Evolutionary conservation across 805 yeast species (phyloP).

Genomic region (Starmerella stigmatis): DNA sequence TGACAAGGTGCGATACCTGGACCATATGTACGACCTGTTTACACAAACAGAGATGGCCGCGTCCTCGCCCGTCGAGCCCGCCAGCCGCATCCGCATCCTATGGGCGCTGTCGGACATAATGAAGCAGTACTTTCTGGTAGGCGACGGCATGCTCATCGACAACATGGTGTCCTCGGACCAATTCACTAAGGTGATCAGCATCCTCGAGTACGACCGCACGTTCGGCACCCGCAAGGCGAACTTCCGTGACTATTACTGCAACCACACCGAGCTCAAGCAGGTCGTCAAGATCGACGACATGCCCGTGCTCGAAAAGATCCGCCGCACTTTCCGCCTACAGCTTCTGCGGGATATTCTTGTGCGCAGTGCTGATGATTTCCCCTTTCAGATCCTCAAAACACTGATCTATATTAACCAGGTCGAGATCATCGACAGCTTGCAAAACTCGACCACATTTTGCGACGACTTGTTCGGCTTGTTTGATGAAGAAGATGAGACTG

Average conservation of each 20-base stretch:
- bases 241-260: conserved; percentile 53
- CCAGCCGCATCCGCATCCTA: conserved; percentile 42
- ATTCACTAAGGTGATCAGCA: conserved; percentile 57
- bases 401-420: conserved; percentile 61
- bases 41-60: conserved; percentile 30
- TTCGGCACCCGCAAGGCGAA: conserved; percentile 72
- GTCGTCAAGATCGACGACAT: conserved; percentile 53
- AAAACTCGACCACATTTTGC: conserved; percentile 43
- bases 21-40: conserved; percentile 44
- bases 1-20: conserved; percentile 43
- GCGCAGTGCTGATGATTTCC: conserved; percentile 68
- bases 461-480: conserved; percentile 52
- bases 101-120: conserved; percentile 62
- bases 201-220: conserved; percentile 78
- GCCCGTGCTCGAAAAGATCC: conserved; percentile 45
- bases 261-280: conserved; percentile 55
- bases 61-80: conserved; percentile 24
- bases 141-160: conserved; percentile 55
- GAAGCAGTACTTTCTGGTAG: conserved; percentile 56
- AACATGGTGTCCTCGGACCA: conserved; percentile 43
- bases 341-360: conserved; percentile 80
- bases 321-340: conserved; percentile 65
- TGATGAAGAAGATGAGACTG: conserved; percentile 22
- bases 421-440: conserved; percentile 50
- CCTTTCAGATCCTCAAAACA: conserved; percentile 55